Conservation (phyloP, 768 basidiomycete genomes). For the Termitomyces bulborhizus region DNA sequence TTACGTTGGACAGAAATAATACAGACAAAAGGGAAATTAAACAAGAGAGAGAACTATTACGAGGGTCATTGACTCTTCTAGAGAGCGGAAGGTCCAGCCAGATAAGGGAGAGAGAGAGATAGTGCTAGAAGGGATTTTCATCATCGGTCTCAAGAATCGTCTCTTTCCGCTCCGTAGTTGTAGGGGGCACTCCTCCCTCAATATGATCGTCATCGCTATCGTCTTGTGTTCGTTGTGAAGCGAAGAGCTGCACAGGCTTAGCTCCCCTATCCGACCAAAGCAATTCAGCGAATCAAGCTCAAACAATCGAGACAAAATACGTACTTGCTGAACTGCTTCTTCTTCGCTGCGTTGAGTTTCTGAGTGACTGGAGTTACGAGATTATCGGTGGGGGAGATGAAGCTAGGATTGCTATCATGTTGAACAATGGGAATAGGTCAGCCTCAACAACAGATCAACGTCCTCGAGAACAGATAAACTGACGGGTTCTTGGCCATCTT, state of each 20-base stretch:
- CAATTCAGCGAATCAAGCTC: conserved; percentile 6
- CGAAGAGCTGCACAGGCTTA: conserved; percentile 60
- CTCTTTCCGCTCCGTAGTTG: conserved; percentile 21
- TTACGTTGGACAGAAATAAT: conserved; percentile 15
- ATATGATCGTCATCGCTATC: conserved; percentile 34
- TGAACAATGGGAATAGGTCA: conserved; percentile 4
- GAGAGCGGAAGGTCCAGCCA: conserved; percentile 18
- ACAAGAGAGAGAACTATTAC: conserved; percentile 11
- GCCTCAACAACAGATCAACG: conserved; percentile 3
- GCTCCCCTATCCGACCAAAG: conserved; percentile 36
- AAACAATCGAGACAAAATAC: conserved; percentile 19
- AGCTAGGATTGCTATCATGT: conserved; percentile 67
- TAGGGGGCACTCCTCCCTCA: conserved; percentile 15
- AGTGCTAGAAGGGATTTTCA: conserved; percentile 67
- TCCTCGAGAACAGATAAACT: conserved; percentile 23
- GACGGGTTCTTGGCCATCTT: conserved; percentile 87
- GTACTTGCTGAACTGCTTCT: conserved; percentile 90
- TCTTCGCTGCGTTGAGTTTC: conserved; percentile 86
- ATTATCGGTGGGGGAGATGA: conserved; percentile 91
- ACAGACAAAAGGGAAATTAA: conserved; percentile 14
- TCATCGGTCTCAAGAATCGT: conserved; percentile 42
- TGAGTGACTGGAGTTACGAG: conserved; percentile 91
- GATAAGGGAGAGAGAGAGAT: conserved; percentile 7
- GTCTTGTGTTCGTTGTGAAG: conserved; percentile 31
- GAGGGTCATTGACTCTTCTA: conserved; percentile 12